A percentile compares a stretch with the other conserved stretches of the same genome.
phyloP scores from a whole-genome alignment of 1,284 basidiomycete genomes.

The Thecaphora thlaspeos region DNA sequence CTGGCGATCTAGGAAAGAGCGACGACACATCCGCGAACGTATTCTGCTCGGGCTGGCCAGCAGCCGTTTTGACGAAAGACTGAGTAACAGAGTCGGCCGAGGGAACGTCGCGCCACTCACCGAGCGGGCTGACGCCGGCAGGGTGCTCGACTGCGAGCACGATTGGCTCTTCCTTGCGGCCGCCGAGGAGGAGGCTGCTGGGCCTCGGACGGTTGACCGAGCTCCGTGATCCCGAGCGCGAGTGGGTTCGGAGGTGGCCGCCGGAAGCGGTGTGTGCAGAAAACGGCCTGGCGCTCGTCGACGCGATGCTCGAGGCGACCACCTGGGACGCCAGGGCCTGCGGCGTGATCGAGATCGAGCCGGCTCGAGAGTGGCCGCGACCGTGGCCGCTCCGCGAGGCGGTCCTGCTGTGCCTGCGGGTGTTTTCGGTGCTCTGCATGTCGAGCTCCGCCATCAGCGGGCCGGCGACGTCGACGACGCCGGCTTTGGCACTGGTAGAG shows the following conservation, averaged over 20 bases:
- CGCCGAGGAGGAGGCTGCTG: constrained; percentile 31
- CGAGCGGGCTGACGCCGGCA: constrained; percentile 5
- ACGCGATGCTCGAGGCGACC: no score
- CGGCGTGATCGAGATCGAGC: constrained; percentile 44
- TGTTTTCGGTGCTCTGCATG: neutral
- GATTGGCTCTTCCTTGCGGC: constrained; percentile 25
- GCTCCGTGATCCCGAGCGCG: constrained; percentile 22
- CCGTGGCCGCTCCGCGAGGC: constrained; percentile 37
- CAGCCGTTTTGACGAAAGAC: no score
- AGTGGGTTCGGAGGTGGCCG: constrained; percentile 18
- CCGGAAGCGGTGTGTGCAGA: constrained; percentile 6
- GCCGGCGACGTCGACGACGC: constrained; percentile 2
- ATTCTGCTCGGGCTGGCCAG: neutral
- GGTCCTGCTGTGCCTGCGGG: neutral
- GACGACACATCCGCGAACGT: constrained; percentile 13
- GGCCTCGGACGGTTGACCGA: constrained; percentile 15
- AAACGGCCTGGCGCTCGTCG: no score
- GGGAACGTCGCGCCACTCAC: neutral
- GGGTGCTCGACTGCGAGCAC: constrained; percentile 33
- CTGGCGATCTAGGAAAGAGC: constrained; percentile 12
- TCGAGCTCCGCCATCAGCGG: neutral
- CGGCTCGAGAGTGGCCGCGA: constrained; percentile 39
- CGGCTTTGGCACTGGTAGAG: constrained; percentile 8
- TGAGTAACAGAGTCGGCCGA: no score
- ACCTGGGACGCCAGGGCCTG: constrained; percentile 19